These are phyloP conservation scores for Penicillium hesseltinei DNA, from an alignment of 2,329 filamentous ascomycete species.

Conservation along the genomic window DNA sequence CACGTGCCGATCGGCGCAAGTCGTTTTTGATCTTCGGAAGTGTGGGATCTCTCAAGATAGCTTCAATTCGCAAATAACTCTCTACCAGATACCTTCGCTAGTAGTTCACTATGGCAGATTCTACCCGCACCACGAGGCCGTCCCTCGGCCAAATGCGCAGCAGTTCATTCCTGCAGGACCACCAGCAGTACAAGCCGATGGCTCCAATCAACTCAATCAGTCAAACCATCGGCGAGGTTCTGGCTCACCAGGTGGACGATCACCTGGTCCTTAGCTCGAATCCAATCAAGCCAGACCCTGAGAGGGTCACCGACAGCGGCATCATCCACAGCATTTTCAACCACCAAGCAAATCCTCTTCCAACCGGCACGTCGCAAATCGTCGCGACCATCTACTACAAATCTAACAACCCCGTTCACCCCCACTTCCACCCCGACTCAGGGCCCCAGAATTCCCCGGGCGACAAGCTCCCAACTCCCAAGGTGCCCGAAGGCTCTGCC, in stretches of 20 bases:
- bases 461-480: conserved; percentile 42
- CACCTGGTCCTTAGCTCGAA: conserved; percentile 34
- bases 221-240: conserved; percentile 39
- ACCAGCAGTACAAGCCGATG: conserved; percentile 49
- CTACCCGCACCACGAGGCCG: conserved; percentile 38
- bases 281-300: conserved; percentile 40
- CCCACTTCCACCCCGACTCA: conserved; percentile 50
- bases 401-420: conserved; percentile 42
- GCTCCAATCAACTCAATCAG: conserved; percentile 32
- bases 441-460: conserved; percentile 37
- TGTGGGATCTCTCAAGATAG: conserved; percentile 1
- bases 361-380: conserved; percentile 42
- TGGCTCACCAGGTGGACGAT: conserved; percentile 31
- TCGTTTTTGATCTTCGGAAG: conserved; percentile 6
- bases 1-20: conserved; percentile 8
- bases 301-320: conserved; percentile 46
- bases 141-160: conserved; percentile 46
- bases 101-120: conserved; percentile 27
- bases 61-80: neutral
- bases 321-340: conserved; percentile 49
- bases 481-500: conserved; percentile 47
- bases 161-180: conserved; percentile 48
- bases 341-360: conserved; percentile 39
- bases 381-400: conserved; percentile 53
- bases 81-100: neutral